Base-by-base conservation (phyloP, 1,284 basidiomycete genomes). In the Trichosporon sp. region DNA sequence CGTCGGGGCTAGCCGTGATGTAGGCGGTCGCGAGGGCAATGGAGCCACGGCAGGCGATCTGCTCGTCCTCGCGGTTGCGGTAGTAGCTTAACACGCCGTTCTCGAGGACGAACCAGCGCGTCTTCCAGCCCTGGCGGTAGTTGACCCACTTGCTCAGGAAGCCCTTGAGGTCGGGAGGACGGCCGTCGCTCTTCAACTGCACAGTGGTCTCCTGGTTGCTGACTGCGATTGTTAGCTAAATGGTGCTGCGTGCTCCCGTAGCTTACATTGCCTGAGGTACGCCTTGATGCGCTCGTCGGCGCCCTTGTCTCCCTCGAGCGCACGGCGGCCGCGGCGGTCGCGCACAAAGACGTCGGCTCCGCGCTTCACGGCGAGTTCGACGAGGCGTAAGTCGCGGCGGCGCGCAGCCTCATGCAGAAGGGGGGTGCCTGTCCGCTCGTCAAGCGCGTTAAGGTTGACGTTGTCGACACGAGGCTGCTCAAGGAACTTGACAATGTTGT, bases 31-130 rank as follows among this genome's bases (percentile, higher is more conserved):
- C 88, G 87, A 97, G 89, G 2, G 90, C 87, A 66, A 97, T 92
- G 0, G 92, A 90, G 1, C 95, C 95, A 32, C 95, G 86, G 58
- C 88, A 89, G 1, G 92, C 88, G 34, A 95, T 83, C 10, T 86
- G 86, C 80, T 98, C 94, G 73, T 98, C 95, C 68, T 94, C 92
- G 72, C 94, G 91, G 72, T 90, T 89, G 34, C 91, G 89, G 75
- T 93, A 75, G 60, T 91, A 94, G 29, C 89, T 91, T 11, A 95
- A 81, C 33, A 90, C 83, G 5, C 93, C 95, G 66, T 91, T 87
- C 71, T 91, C 88, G 37, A 98, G 85, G 0, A 97, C 93, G 74
- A 98, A 96, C 93, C 95, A 98, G 0, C 95, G 85, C 0, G 90
- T 90, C 71, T 89, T 89, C 80, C 95, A 97, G 0, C 95, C 94